Conservation (phyloP, 192 early-diverging fungal genomes). For the Diversispora eburnea region DNA sequence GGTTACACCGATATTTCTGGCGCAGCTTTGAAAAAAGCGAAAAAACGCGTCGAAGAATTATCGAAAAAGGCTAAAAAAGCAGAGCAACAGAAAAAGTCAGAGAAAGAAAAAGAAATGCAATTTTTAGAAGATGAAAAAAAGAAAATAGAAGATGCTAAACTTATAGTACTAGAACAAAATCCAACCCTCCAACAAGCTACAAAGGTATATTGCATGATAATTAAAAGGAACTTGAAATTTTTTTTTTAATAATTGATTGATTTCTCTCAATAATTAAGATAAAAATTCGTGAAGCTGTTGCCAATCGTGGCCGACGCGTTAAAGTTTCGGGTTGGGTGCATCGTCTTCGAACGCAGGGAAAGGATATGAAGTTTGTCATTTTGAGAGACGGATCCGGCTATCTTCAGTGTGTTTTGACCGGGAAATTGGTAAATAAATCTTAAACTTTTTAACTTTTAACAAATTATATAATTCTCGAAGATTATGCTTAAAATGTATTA, state of each 20-base stretch:
- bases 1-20: constrained; percentile 76
- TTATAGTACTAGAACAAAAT: constrained; percentile 73
- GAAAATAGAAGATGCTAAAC: constrained; percentile 80
- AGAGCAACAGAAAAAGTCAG: constrained; percentile 70
- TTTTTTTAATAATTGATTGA: background rate
- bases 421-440: constrained; percentile 61
- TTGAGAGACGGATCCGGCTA: constrained; percentile 93
- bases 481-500: constrained; percentile 30
- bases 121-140: constrained; percentile 72
- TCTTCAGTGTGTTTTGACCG: constrained; percentile 89
- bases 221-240: background rate
- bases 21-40: constrained; percentile 90
- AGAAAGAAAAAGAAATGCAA: constrained; percentile 65
- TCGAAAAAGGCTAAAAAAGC: constrained; percentile 74
- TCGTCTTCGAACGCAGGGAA: constrained; percentile 91
- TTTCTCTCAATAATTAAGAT: constrained; percentile 47
- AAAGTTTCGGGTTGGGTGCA: constrained; percentile 95
- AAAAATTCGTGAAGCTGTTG: constrained; percentile 64
- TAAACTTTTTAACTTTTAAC: background rate
- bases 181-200: constrained; percentile 65
- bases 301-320: constrained; percentile 73
- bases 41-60: constrained; percentile 62
- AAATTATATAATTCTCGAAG: background rate
- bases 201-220: constrained; percentile 41
- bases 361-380: constrained; percentile 93